A percentile compares a stretch with the other conserved stretches of the same genome.
These are phyloP conservation scores for Backusella circina DNA, from an alignment of 192 early-diverging fungal species.

Conservation along the genomic window DNA sequence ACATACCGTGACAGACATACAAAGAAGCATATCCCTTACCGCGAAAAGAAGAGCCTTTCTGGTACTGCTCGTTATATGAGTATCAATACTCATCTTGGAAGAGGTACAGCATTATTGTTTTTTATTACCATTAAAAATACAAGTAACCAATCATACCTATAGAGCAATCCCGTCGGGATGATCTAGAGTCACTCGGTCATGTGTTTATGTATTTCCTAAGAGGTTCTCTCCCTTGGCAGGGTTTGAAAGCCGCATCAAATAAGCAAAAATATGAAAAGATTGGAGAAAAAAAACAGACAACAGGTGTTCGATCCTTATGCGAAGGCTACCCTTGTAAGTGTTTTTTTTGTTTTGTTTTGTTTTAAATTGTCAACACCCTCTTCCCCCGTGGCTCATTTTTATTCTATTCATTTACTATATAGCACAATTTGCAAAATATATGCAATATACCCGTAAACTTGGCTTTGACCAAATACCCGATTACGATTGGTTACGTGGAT, in stretches of 20 bases:
- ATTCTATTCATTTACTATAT: background rate
- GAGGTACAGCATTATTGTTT: constrained; percentile 46
- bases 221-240: constrained; percentile 94
- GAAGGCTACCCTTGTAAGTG: constrained; percentile 73
- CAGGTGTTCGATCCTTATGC: constrained; percentile 81
- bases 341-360: too few species aligned
- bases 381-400: background rate
- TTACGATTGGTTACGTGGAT: constrained; percentile 84
- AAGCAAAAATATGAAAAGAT: constrained; percentile 99
- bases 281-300: constrained; percentile 94
- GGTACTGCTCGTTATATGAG: constrained; percentile 98
- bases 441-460: constrained; percentile 84
- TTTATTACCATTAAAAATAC: background rate
- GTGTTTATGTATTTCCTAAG: constrained; percentile 98
- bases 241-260: constrained; percentile 93
- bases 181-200: constrained; percentile 95
- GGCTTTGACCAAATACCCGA: constrained; percentile 94
- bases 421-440: constrained; percentile 84
- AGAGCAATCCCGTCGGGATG: constrained; percentile 96
- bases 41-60: constrained; percentile 88
- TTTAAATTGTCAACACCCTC: background rate
- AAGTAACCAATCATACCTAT: background rate
- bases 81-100: constrained; percentile 94
- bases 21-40: constrained; percentile 93
- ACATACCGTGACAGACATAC: constrained; percentile 94